Base-by-base conservation (phyloP, 305 asterid genomes). In the Solanum hybrid region DNA sequence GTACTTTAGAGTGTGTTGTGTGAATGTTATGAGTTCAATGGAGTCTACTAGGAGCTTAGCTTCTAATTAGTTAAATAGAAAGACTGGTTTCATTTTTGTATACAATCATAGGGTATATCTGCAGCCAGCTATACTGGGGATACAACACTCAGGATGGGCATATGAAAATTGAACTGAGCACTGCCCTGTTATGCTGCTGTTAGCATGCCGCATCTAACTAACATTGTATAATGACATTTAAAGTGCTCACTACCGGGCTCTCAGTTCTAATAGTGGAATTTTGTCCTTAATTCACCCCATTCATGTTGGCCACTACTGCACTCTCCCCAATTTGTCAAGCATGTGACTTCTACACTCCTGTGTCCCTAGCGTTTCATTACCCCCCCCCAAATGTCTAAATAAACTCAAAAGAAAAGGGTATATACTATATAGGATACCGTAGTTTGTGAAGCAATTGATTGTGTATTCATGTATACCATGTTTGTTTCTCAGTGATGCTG, bases 401-500 rank as follows among this genome's bases (percentile, higher is more conserved):
- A 15, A 81, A 15, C 87, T 27, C 71, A 45, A 82, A 82, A 56
- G 37, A 45, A 5, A 45, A 82, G 87, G 69, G 19, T 82, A 82
- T 19, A 29, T 35, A 19, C 87, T 51, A 1, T 56, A 85, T 19
- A 85, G 76, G 32, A 85, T 34, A 31, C 45, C 6, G 2, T 19
- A 51, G 42, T 60, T 85, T 85, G 42, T 56, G 76, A 31, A 51
- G 42, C 19, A 51, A 36, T 31, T 84, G 32, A 9, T 31, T 84
- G 76, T 85, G 87, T 85, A 32, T 22, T 85, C 87, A 85, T 85
- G 87, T 85, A 11, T 84, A 51, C 87, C 42, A 29, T 84, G 87
- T 84, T 19, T 84, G 31, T 84, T 85, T 92, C 60, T 73, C 95
- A 97, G 98, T 10, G 94, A 92, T 92, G 98, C 98, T 89, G 98